phyloP scores from a whole-genome alignment of 2,329 filamentous ascomycete species.

The Tolypocladium guangdongense region DNA sequence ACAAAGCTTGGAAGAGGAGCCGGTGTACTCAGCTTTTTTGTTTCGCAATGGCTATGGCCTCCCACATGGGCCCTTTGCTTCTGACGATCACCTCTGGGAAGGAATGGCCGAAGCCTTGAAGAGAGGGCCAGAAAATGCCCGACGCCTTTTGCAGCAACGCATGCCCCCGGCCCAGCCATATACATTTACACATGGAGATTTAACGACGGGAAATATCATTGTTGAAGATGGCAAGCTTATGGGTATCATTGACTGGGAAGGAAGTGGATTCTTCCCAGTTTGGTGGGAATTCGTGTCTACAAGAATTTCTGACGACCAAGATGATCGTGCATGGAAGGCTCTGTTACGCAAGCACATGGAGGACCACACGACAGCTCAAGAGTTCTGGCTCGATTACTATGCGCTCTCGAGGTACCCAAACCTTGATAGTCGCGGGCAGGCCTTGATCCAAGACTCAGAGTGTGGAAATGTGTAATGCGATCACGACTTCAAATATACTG shows the following conservation, averaged over 20 bases:
- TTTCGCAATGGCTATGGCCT: constrained; percentile 1
- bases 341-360: constrained; percentile 1
- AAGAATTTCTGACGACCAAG: constrained; percentile 16
- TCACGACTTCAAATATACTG: too few relatives aligned
- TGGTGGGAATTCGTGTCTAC: constrained; percentile 25
- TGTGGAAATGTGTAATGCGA: background rate
- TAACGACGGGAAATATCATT: constrained; percentile 26
- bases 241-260: constrained; percentile 29
- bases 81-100: constrained; percentile 5
- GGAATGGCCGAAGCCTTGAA: constrained; percentile 1
- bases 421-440: background rate
- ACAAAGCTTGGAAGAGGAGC: constrained; percentile 1
- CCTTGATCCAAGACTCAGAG: background rate
- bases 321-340: constrained; percentile 12
- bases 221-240: constrained; percentile 22
- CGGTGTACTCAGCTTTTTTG: constrained; percentile 3
- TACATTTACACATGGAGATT: constrained; percentile 26
- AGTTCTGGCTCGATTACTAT: constrained; percentile 2
- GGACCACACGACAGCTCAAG: background rate
- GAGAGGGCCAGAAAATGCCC: constrained; percentile 1
- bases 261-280: constrained; percentile 23
- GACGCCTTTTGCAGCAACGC: background rate
- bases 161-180: constrained; percentile 11
- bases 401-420: constrained; percentile 1
- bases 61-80: constrained; percentile 3